Percentiles rank a stretch among this genome's conserved stretches.
These are phyloP conservation scores for Verticillium zaregamsianum DNA, from an alignment of 2,329 filamentous ascomycete species.

Conservation along the genomic window DNA sequence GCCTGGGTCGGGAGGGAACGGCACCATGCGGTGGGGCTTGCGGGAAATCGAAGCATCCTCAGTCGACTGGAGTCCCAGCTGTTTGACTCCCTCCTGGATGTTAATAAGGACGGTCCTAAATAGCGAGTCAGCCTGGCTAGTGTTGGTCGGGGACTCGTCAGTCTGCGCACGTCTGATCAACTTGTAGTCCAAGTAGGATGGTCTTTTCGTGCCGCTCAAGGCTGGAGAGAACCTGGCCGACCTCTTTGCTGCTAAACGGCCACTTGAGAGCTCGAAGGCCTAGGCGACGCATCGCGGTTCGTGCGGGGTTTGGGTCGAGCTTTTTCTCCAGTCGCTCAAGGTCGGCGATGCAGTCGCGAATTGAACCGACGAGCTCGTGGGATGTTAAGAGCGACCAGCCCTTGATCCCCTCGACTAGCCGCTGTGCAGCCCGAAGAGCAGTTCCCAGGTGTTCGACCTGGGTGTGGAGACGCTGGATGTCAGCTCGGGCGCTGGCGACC, in stretches of 20 bases:
- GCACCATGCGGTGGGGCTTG: slow-evolving; percentile 3
- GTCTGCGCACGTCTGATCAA: slow-evolving; percentile 22
- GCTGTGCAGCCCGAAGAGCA: slow-evolving; percentile 18
- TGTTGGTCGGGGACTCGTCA: no score
- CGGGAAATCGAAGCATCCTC: background rate
- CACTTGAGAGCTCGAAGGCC: slow-evolving; percentile 31
- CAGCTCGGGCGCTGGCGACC: slow-evolving; percentile 22
- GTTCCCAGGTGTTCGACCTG: slow-evolving; percentile 20
- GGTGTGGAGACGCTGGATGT: slow-evolving; percentile 26
- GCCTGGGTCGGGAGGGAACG: slow-evolving; percentile 11
- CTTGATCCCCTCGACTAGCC: slow-evolving; percentile 20
- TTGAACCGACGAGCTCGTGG: slow-evolving; percentile 15
- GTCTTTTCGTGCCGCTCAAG: slow-evolving; percentile 21
- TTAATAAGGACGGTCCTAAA: no score
- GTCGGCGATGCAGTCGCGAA: slow-evolving; percentile 14
- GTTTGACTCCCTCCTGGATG: no score
- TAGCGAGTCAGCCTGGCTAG: background rate
- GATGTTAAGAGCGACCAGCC: slow-evolving; percentile 18
- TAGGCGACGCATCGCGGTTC: slow-evolving; percentile 24
- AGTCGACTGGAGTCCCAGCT: background rate
- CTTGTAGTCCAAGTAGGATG: slow-evolving; percentile 24
- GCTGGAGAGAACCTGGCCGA: slow-evolving; percentile 21
- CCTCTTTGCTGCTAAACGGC: slow-evolving; percentile 30
- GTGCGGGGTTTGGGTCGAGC: slow-evolving; percentile 15
- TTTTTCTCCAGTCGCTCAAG: slow-evolving; percentile 18